Evolutionary conservation across 2,329 filamentous ascomycete genomes (phyloP).

Genomic region (Venturia carpophila): DNA sequence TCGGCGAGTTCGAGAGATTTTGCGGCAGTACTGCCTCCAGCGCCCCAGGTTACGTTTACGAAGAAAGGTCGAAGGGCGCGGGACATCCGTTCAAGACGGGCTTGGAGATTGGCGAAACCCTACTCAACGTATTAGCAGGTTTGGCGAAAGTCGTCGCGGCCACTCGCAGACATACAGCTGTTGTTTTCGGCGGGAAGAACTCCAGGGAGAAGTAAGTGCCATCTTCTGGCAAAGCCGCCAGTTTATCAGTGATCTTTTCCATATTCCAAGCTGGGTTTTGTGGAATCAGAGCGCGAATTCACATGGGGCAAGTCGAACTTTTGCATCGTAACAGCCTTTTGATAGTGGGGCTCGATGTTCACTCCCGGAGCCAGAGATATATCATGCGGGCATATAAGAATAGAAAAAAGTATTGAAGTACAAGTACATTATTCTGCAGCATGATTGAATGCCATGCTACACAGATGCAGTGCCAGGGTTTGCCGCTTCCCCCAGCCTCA

Average conservation of each 20-base stretch:
- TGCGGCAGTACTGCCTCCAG: slow-evolving; percentile 80
- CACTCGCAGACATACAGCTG: slow-evolving; percentile 52
- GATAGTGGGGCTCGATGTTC: neutral
- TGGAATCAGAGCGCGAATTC: neutral
- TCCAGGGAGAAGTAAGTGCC: slow-evolving; percentile 90
- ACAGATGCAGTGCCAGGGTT: neutral
- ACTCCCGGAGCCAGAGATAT: neutral
- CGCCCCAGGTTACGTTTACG: slow-evolving; percentile 96
- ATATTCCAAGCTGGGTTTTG: slow-evolving; percentile 35
- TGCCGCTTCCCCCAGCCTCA: neutral
- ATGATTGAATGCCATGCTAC: neutral
- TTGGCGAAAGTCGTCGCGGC: slow-evolving; percentile 3
- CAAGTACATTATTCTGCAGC: neutral
- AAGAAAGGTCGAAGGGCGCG: slow-evolving; percentile 85
- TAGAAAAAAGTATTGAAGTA: neutral
- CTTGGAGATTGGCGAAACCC: slow-evolving; percentile 88
- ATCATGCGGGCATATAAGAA: neutral
- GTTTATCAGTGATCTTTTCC: slow-evolving; percentile 93
- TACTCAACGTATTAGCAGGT: slow-evolving; percentile 25
- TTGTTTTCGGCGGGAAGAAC: slow-evolving; percentile 97
- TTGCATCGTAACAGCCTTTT: neutral
- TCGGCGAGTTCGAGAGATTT: slow-evolving; percentile 94
- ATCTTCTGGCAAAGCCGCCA: slow-evolving; percentile 76
- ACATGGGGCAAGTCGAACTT: neutral
- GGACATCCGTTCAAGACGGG: slow-evolving; percentile 90